These are phyloP conservation scores for Aquilaria sinensis DNA, from an alignment of 345 rosid genomes.

Conservation along the genomic window DNA sequence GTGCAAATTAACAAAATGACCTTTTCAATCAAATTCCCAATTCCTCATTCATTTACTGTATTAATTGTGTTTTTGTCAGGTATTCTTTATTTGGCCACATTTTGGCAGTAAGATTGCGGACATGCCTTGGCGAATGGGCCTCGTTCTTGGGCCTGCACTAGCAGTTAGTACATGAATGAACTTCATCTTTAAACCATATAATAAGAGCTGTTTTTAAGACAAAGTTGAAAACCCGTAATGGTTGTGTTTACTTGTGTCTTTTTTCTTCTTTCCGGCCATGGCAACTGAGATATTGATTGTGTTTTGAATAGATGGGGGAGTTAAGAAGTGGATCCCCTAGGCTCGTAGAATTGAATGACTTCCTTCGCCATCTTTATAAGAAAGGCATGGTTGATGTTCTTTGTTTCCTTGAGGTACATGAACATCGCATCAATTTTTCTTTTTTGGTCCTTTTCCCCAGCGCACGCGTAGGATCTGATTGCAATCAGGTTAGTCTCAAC, in stretches of 20 bases:
- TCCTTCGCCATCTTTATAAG: constrained; percentile 72
- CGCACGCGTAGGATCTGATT: background rate
- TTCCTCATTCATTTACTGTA: no score
- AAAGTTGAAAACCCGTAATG: constrained; percentile 4
- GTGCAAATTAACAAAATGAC: no score
- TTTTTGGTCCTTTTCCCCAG: background rate
- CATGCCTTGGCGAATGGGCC: constrained; percentile 99
- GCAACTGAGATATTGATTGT: background rate
- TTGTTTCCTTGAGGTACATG: constrained; percentile 87
- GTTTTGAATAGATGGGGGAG: constrained; percentile 61
- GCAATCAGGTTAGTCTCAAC: background rate
- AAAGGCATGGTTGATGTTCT: constrained; percentile 78
- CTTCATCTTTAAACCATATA: background rate
- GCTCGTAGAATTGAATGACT: constrained; percentile 79
- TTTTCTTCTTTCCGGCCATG: background rate
- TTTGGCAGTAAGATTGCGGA: constrained; percentile 98
- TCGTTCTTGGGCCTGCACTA: constrained; percentile 93
- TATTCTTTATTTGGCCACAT: constrained; percentile 96
- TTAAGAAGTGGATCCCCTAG: constrained; percentile 91
- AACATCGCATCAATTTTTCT: constrained; percentile 4
- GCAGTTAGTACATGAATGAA: constrained; percentile 42
- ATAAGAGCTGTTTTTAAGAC: constrained; percentile 3
- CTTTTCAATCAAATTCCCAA: no score
- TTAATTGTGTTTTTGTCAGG: constrained; percentile 33
- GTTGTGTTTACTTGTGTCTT: constrained; percentile 11